Conservation (phyloP, 1,139 yeast species). For the Eremothecium cymbalariae region DNA sequence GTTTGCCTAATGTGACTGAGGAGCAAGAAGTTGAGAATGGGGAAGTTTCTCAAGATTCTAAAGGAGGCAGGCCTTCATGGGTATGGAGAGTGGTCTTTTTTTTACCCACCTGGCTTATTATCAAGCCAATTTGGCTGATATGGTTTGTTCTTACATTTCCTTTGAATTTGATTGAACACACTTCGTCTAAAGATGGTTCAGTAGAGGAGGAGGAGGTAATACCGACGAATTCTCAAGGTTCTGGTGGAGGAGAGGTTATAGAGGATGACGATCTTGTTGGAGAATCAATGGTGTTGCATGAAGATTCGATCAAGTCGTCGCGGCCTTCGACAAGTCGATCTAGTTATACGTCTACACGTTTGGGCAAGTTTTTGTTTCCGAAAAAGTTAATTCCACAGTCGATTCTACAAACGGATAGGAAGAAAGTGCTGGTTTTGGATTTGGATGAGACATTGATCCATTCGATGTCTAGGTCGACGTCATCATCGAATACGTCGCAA, state of each 20-base stretch:
- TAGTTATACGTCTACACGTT: conserved; percentile 17
- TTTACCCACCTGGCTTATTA: conserved; percentile 38
- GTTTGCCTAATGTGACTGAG: conserved; percentile 1
- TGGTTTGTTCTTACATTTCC: conserved; percentile 46
- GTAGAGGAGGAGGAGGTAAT: not conserved
- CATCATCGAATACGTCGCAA: conserved; percentile 37
- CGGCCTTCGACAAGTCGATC: conserved; percentile 6
- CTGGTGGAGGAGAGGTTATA: conserved; percentile 8
- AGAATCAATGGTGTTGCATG: conserved; percentile 26
- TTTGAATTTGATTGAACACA: conserved; percentile 35
- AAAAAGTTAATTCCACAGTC: conserved; percentile 35
- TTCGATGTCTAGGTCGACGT: conserved; percentile 64
- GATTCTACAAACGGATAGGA: conserved; percentile 32
- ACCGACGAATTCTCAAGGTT: too few relatives aligned
- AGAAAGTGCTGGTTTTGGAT: conserved; percentile 74
- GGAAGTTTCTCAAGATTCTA: too few relatives aligned
- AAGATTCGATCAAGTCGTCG: conserved; percentile 28
- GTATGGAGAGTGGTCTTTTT: conserved; percentile 30
- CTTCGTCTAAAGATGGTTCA: conserved; percentile 2
- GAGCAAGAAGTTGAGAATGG: not conserved
- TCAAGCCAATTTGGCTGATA: conserved; percentile 39
- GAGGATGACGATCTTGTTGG: conserved; percentile 27
- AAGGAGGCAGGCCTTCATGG: conserved; percentile 2
- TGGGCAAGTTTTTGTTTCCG: conserved; percentile 39
- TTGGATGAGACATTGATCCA: conserved; percentile 92